Evolutionary conservation across 2,329 filamentous ascomycete genomes (phyloP), one percentile per base, ranked within the genome.

Genomic region (Tympanopsis confertula): DNA sequence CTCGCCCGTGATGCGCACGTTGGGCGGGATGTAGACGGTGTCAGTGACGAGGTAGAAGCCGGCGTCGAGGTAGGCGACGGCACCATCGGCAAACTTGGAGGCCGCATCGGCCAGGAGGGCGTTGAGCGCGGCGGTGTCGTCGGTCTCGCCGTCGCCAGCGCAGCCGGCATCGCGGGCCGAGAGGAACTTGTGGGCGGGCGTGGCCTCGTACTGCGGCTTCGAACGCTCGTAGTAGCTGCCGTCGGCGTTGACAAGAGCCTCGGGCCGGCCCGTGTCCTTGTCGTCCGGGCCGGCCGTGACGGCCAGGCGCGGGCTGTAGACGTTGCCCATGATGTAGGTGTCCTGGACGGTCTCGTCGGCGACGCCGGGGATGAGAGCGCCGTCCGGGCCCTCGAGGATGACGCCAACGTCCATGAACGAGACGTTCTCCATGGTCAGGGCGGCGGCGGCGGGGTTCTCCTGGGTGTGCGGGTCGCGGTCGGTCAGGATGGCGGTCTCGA

Each of bases 1-100:
- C 51, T 84, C 78, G 44, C 81, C 81, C 17, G 73, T 73, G 42
- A 85, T 80, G 53, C 71, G 74, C 55, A 79, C 69, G 41, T 74
- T 68, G 50, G 68, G 69, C 0, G 71, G 71, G 13, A 78, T 57
- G 15, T 58, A 59, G 30, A 77, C 53, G 2, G 72, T 77, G 35
- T 54, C 53, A 3, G 59, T 64, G 29, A 76, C 54, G 12, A 68
- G 52, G 15, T 52, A 52, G 2, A 40, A 38, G 18, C 48, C 50
- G 15, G 45, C 41, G 30, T 47, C 43, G 15, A 49, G 28, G 26
- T 43, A 50, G 4, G 19, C 43, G 30, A 33, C 17, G 10, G 12
- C 15, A 15, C 30, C 15, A 15, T 15, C 30, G 30, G 30, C 30
- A 17, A 13, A 13, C 30, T 33, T 10, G 15, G 15, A 10, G 7